Evolutionary conservation across 768 basidiomycete genomes (phyloP).

Genomic region (Pisolithus tinctorius): DNA sequence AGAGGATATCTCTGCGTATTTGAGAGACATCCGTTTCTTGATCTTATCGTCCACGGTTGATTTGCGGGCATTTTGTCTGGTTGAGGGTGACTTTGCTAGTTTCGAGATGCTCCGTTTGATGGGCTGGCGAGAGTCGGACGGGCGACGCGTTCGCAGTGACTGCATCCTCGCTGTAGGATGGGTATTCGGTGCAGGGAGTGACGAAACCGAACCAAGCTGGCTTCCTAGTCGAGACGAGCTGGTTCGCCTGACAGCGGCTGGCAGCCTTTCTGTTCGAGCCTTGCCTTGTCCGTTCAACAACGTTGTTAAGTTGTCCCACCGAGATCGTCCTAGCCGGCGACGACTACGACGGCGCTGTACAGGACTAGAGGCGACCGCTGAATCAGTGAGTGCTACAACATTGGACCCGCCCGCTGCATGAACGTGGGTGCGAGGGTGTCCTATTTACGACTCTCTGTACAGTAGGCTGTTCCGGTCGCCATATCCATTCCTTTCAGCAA

Average conservation of each 20-base stretch:
- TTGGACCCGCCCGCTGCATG: not conserved
- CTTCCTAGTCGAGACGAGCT: too few relatives aligned
- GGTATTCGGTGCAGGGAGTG: too few relatives aligned
- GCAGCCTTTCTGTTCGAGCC: too few relatives aligned
- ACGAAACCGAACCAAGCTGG: too few relatives aligned
- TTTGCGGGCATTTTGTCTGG: constrained; percentile 39
- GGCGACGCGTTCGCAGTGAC: constrained; percentile 47
- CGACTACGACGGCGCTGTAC: too few relatives aligned
- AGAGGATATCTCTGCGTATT: constrained; percentile 82
- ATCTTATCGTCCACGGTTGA: constrained; percentile 76
- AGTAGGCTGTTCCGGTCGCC: not conserved
- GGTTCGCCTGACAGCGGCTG: too few relatives aligned
- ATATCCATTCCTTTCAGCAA: not conserved
- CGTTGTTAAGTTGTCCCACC: too few relatives aligned
- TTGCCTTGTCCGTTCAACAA: too few relatives aligned
- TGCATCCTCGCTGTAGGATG: constrained; percentile 32
- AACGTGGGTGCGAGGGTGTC: not conserved
- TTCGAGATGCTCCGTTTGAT: constrained; percentile 28
- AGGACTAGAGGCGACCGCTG: too few relatives aligned
- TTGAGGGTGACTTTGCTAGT: constrained; percentile 21
- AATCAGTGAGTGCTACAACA: too few relatives aligned
- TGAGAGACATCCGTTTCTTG: constrained; percentile 93
- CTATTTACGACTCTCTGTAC: not conserved
- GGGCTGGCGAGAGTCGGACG: constrained; percentile 36
- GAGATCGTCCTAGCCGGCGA: too few relatives aligned